Base-by-base conservation (phyloP, 371 early-diverging fungal genomes). In the Mucor circinelloides region DNA sequence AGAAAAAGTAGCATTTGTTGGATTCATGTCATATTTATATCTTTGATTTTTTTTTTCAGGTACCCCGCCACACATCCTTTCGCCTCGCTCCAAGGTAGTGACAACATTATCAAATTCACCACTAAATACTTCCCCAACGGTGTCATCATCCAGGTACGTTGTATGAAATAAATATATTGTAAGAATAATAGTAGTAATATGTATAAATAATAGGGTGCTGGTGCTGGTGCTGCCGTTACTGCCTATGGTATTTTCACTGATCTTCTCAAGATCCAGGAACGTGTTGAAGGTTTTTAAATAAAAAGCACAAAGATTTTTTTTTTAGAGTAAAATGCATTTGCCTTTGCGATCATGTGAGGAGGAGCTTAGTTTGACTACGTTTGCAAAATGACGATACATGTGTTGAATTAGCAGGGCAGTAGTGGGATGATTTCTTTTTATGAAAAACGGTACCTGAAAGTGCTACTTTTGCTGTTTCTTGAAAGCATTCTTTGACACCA, bases 171-270 rank as follows among this genome's bases (percentile, higher is more conserved):
- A 28, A 15, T 36, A 32, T 61, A 31, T 44, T 44, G 25, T 30
- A 28, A 6, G 8, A 44, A 44, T 60, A 44, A 6, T 44, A 27
- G 44, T 44, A 10, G 15, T 61, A 61, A 28, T 21, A 44, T 34
- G 28, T 50, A 30, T 40, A 25, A 6, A 40, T 48, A 48, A 48
- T 56, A 68, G 82, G 98, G 98, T 25, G 93, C 97, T 38, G 99
- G 99, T 25, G 98, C 99, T 21, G 98, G 99, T n/a, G 94, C 94
- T 32, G 95, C 90, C 10, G 98, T 98, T 62, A 98, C 98, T 21
- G 96, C 97, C 3, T 96, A 93, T 84, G 99, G 99, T 48, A 93
- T 97, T 72, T 94, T 93, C 70, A 87, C 93, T n/a, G 98, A 98
- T 76, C 70, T 95, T 32, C 82, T 97, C 64, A 92, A 91, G 85